These are phyloP conservation scores for Hericium rajendrae DNA, from an alignment of 768 basidiomycete species.

Conservation along the genomic window DNA sequence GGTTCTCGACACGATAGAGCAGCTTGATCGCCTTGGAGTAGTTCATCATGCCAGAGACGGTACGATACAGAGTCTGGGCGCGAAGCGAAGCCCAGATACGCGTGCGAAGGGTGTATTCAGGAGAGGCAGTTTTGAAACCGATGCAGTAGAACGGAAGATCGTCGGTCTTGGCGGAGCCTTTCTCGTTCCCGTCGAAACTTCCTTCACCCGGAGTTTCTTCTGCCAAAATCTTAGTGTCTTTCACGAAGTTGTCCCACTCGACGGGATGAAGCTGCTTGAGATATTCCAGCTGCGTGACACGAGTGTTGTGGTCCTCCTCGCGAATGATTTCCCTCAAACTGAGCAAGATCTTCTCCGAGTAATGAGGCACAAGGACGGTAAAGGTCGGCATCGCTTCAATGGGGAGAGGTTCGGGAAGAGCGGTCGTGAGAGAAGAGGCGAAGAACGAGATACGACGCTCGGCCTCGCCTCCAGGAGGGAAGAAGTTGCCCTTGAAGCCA, in stretches of 20 bases:
- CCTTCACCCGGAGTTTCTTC: constrained; percentile 56
- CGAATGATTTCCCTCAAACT: constrained; percentile 97
- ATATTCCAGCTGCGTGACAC: constrained; percentile 95
- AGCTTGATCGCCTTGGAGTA: constrained; percentile 99
- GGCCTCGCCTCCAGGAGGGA: constrained; percentile 90
- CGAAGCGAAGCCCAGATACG: constrained; percentile 99
- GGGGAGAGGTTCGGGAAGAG: constrained; percentile 89
- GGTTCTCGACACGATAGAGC: constrained; percentile 97
- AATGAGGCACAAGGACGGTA: constrained; percentile 98
- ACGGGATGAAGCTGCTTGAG: constrained; percentile 96
- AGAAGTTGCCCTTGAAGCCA: constrained; percentile 72
- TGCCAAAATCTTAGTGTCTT: constrained; percentile 97
- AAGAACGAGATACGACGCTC: constrained; percentile 99
- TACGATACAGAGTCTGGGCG: constrained; percentile 96
- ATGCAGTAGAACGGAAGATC: constrained; percentile 99
- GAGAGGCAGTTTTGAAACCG: constrained; percentile 98
- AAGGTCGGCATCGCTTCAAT: constrained; percentile 99
- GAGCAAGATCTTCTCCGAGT: constrained; percentile 96
- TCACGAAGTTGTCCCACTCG: constrained; percentile 99
- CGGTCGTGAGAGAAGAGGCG: constrained; percentile 92
- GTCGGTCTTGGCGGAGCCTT: constrained; percentile 58
- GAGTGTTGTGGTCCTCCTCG: constrained; percentile 93
- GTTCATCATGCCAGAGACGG: constrained; percentile 99
- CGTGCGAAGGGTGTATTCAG: constrained; percentile 96
- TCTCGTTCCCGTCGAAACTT: constrained; percentile 42